Evolutionary conservation across 108 stramenopile genomes (phyloP), one percentile per base, ranked within the genome.

Genomic region (Bacterosira constricta): DNA sequence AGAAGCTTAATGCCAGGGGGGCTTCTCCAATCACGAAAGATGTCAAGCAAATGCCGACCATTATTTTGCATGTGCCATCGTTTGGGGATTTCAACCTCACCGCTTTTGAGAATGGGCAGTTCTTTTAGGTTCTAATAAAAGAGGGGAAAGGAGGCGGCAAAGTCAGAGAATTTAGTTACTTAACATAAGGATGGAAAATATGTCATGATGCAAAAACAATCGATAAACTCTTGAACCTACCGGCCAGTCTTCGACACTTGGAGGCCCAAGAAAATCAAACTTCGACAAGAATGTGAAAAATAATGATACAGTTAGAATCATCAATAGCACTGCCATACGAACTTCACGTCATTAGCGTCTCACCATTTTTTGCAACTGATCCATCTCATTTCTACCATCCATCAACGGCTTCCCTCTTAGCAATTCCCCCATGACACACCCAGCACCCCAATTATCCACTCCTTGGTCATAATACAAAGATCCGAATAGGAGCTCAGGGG

Each of bases 381-480:
- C 91, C 42, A 90, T 29, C 71, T 96, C 95, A 35, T 73, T 81
- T 58, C 65, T 83, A 8, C 94, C 95, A 77, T 83, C 82, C 62
- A 95, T 82, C 10, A 96, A 71, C 3, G 96, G 94, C 51, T 54
- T 71, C 0, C 93, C 95, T 42, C 75, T 64, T n/a, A 93, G 49
- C 37, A 98, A 75, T 70, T 98, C 97, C 8, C 88, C 92, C 56
- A 96, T 61, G n/a, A 94, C 79, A 75, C 95, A 96, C 1, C 97
- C 97, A 0, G 83, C 78, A 9, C 84, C 84, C 92, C 93, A 98
- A 34, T 83, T 74, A 69, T 98, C 97, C 37, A 96, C 82, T 6
- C 86, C 84, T 11, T 60, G 51, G 15, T 80, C 80, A 61, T 98
- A 98, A 41, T 45, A 42, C 3, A 69, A 66, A 9, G 64, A 47